phyloP scores from a whole-genome alignment of 805 yeast genomes.

The Ogataea trehalophila region DNA sequence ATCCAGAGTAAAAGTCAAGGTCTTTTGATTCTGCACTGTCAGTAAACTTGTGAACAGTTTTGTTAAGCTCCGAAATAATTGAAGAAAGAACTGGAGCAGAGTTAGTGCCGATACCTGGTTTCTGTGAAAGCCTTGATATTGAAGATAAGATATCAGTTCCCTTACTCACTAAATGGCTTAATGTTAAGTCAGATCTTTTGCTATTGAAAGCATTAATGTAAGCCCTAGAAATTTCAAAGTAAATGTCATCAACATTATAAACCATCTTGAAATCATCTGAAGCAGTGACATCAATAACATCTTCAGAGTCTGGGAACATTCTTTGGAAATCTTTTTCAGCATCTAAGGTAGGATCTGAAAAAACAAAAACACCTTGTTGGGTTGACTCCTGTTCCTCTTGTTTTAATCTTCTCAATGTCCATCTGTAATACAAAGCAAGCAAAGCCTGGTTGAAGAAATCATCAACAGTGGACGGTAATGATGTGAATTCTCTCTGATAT shows the following conservation, averaged over 20 bases:
- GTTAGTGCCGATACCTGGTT: conserved; percentile 18
- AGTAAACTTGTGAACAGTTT: conserved; percentile 29
- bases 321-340: conserved; percentile 72
- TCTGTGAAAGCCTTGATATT: conserved; percentile 22
- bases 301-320: conserved; percentile 88
- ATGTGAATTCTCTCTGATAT: conserved; percentile 23
- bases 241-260: conserved; percentile 39
- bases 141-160: conserved; percentile 36
- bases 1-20: conserved; percentile 63
- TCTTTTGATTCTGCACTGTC: conserved; percentile 17
- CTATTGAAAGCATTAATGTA: conserved; percentile 41
- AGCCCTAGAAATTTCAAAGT: conserved; percentile 42
- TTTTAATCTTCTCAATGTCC: conserved; percentile 72
- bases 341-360: conserved; percentile 56
- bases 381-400: conserved; percentile 58
- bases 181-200: conserved; percentile 4
- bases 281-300: conserved; percentile 39
- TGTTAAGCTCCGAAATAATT: conserved; percentile 30
- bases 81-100: conserved; percentile 32
- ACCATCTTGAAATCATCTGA: conserved; percentile 17
- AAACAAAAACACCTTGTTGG: conserved; percentile 61
- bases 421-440: conserved; percentile 65
- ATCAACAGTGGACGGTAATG: conserved; percentile 13
- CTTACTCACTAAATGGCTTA: conserved; percentile 32
- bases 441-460: conserved; percentile 42